Percentiles rank a stretch among this genome's conserved stretches.
Conservation (phyloP, 129 eudicot genomes). For the Pseudognaphalium luteoalbum region DNA sequence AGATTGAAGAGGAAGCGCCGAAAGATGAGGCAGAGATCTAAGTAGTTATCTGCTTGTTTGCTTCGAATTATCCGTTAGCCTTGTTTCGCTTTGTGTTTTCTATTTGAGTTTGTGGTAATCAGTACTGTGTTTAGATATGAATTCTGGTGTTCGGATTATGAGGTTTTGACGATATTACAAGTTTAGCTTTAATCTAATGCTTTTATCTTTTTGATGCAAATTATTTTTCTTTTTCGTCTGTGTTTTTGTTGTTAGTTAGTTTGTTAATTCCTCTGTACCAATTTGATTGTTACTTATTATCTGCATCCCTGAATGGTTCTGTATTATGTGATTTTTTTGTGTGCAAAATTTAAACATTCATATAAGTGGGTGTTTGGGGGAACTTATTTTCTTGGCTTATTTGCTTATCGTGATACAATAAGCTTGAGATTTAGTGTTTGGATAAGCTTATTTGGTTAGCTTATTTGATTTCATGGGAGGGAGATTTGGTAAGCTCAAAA, state of each 20-base stretch:
- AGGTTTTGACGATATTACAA: not conserved
- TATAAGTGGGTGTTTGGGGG: no score
- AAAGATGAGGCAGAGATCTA: slow-evolving; percentile 68
- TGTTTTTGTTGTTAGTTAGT: not conserved
- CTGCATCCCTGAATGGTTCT: no score
- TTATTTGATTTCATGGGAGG: no score
- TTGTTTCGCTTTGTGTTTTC: not conserved
- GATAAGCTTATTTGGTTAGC: no score
- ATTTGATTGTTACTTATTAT: no score
- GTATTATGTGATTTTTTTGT: no score
- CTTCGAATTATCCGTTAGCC: slow-evolving; percentile 8
- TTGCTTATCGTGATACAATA: no score
- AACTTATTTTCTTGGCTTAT: no score
- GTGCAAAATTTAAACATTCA: no score
- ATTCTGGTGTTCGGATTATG: slow-evolving; percentile 5
- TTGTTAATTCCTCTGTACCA: no score
- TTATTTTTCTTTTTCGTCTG: not conserved
- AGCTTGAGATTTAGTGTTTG: no score
- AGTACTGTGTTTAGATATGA: not conserved
- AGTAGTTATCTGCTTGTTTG: slow-evolving; percentile 27
- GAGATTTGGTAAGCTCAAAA: no score
- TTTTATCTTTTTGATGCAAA: not conserved
- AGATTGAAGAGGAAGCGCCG: slow-evolving; percentile 67
- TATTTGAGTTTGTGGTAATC: slow-evolving; percentile 5
- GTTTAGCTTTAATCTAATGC: not conserved